phyloP scores from a whole-genome alignment of 306 rosid species.

The Lablab purpureus region DNA sequence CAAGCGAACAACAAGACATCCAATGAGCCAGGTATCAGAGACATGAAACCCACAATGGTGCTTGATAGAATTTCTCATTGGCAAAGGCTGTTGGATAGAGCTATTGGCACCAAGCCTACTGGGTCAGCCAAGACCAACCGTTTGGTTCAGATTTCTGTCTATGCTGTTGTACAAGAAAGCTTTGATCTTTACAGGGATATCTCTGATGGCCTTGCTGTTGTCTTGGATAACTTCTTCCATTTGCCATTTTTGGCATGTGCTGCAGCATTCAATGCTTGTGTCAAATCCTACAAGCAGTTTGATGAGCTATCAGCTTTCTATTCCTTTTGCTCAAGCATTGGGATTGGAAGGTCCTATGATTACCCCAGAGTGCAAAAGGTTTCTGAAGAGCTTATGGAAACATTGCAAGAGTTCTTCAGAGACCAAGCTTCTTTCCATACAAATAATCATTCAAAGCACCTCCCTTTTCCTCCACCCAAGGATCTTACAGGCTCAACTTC shows the following conservation, averaged over 20 bases:
- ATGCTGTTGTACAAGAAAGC: slow-evolving; percentile 83
- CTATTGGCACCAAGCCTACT: slow-evolving; percentile 64
- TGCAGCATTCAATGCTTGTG: slow-evolving; percentile 71
- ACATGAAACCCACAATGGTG: slow-evolving; percentile 71
- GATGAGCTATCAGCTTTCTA: slow-evolving; percentile 73
- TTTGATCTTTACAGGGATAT: slow-evolving; percentile 77
- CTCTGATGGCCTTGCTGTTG: slow-evolving; percentile 70
- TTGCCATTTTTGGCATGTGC: slow-evolving; percentile 65
- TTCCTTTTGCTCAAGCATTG: slow-evolving; percentile 58
- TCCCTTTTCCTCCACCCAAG: slow-evolving; percentile 11
- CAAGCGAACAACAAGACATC: slow-evolving; percentile 12
- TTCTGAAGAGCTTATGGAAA: slow-evolving; percentile 78
- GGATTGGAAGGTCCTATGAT: slow-evolving; percentile 90
- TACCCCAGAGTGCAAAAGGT: slow-evolving; percentile 78
- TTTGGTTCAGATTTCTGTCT: slow-evolving; percentile 61
- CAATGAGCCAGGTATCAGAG: slow-evolving; percentile 56
- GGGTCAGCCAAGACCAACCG: slow-evolving; percentile 65
- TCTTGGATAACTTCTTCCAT: slow-evolving; percentile 78
- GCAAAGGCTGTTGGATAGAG: slow-evolving; percentile 84
- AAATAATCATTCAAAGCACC: slow-evolving; percentile 31
- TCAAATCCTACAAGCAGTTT: slow-evolving; percentile 77
- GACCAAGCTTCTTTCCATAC: slow-evolving; percentile 70
- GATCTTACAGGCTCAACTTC: slow-evolving; percentile 21
- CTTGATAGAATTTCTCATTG: slow-evolving; percentile 66
- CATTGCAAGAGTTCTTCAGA: slow-evolving; percentile 75